Base-by-base conservation (phyloP, 129 eudicot genomes). In the Pulicaria dysenterica region DNA sequence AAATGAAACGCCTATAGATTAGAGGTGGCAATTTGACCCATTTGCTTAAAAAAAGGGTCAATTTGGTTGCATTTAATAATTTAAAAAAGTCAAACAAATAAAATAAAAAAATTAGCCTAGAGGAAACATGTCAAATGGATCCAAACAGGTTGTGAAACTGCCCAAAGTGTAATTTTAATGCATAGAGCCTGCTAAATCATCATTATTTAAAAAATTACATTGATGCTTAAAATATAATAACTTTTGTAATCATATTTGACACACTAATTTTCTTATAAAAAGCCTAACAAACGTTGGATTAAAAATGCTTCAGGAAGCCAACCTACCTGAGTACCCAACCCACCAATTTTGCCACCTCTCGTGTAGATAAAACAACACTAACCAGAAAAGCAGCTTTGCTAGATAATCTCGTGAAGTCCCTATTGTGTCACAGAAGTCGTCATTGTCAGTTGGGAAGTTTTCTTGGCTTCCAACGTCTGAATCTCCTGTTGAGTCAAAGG, bases 381-480 rank as follows among this genome's bases (percentile, higher is more conserved):
- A 91, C 98, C 98, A 92, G 87, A 92, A 92, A 68, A 92, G 98
- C 67, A 92, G 80, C 78, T 89, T 92, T 58, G 98, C 98, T 76
- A 92, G 82, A 80, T 92, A 89, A 83, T 92, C 98, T 55, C 98
- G 78, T 19, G 96, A 85, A 76, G 95, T 81, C 60, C 89, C 86
- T 53, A 85, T 69, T 51, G 91, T 83, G 72, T 87, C 87, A 79
- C 94, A 64, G 11, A 56, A n/a, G 38, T 77, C 82, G 42, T 70
- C 77, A 60, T 49, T 76, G 15, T 49, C 85, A 72, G 58, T 83
- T 77, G 79, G 66, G 64, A 61, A 54, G 72, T 75, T 81, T 61
- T 68, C 84, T 55, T 66, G 69, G 53, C 64, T 76, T 62, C 79
- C 83, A 24, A 72, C 11, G 11, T 74, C 80, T 43, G 71, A 77